Percentiles rank a stretch among this genome's conserved stretches.
Conservation (phyloP, 495 filamentous ascomycete species). For the Peziza echinospora region DNA sequence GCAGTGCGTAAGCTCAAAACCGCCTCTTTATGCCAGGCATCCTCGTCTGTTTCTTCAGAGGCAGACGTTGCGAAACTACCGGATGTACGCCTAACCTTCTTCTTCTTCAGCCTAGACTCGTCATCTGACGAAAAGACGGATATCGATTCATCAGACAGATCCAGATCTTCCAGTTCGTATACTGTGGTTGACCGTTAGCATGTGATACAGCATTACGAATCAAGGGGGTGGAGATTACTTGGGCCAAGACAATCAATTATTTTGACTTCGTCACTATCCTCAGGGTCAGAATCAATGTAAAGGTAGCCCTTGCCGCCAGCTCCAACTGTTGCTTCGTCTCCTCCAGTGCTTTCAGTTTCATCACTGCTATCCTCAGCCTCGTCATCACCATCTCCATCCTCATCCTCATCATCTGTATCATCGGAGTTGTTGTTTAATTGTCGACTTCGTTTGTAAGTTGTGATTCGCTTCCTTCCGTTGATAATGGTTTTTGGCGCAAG, state of each 20-base stretch:
- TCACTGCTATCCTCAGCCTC: constrained; percentile 26
- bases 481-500: constrained; percentile 38
- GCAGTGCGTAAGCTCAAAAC: constrained; percentile 64
- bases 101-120: constrained; percentile 12
- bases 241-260: constrained; percentile 31
- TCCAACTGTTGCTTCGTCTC: constrained; percentile 23
- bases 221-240: too few relatives aligned
- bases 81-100: constrained; percentile 1
- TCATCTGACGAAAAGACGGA: constrained; percentile 40
- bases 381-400: constrained; percentile 31
- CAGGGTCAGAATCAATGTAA: constrained; percentile 26
- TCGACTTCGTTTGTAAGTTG: constrained; percentile 28
- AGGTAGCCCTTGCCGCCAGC: constrained; percentile 26
- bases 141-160: constrained; percentile 56
- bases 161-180: constrained; percentile 45
- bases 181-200: constrained; percentile 32
- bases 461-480: constrained; percentile 31
- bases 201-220: too few relatives aligned
- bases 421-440: constrained; percentile 34
- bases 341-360: too few relatives aligned
- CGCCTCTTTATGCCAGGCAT: constrained; percentile 71
- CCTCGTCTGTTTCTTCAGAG: constrained; percentile 38
- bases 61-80: constrained; percentile 11
- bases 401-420: constrained; percentile 34
- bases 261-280: constrained; percentile 30